Percentiles rank a stretch among this genome's conserved stretches.
phyloP scores from a whole-genome alignment of 2,329 filamentous ascomycete genomes.

The Exophiala spinifera region DNA sequence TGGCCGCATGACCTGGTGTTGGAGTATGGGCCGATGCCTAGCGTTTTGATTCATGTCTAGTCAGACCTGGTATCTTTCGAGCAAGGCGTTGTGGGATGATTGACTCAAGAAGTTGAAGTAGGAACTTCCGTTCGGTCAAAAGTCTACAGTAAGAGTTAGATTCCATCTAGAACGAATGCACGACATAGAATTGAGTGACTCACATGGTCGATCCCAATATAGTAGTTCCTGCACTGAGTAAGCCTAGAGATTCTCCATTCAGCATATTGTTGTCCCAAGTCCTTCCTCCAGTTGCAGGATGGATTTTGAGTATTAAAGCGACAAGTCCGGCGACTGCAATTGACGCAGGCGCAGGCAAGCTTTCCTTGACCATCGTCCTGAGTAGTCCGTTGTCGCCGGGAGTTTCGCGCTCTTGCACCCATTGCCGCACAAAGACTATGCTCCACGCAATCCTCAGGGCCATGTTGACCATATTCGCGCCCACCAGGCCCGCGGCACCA shows the following conservation, averaged over 20 bases:
- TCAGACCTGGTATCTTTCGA: conserved; percentile 10
- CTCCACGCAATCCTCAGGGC: conserved; percentile 79
- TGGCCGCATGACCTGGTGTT: background rate
- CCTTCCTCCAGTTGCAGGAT: background rate
- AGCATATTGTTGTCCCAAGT: background rate
- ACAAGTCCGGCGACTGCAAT: conserved; percentile 6
- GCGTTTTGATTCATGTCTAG: background rate
- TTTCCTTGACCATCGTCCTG: background rate
- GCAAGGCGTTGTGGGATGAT: conserved; percentile 26
- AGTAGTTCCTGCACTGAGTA: conserved; percentile 5
- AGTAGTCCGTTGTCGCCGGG: background rate
- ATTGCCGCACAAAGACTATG: conserved; percentile 60
- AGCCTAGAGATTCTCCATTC: conserved; percentile 5
- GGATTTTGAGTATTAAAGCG: conserved; percentile 5
- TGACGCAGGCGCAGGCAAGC: conserved; percentile 2
- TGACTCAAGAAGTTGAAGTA: conserved; percentile 19
- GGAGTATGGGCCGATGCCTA: no score
- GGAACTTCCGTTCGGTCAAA: conserved; percentile 23
- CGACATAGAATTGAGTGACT: conserved; percentile 4
- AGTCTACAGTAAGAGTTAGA: conserved; percentile 11
- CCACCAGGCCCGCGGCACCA: conserved; percentile 77
- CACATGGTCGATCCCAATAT: conserved; percentile 22
- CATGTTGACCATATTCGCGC: conserved; percentile 91
- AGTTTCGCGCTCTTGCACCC: conserved; percentile 8
- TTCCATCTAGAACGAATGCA: background rate